These are phyloP conservation scores for Pseudogymnoascus sp. DNA, from an alignment of 2,329 filamentous ascomycete species.

Conservation along the genomic window DNA sequence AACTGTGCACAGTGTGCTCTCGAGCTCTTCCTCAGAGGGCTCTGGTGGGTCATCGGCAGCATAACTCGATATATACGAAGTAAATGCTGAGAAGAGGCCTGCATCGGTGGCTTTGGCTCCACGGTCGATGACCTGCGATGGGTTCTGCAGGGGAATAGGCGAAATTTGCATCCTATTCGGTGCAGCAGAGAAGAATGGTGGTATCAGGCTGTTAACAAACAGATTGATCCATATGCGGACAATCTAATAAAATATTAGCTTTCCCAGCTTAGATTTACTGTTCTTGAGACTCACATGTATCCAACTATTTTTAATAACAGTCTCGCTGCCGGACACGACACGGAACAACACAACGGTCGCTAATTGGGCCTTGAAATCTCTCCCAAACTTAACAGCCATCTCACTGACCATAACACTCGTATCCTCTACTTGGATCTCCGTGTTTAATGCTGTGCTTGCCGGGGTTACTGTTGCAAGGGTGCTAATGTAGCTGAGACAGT, in stretches of 20 bases:
- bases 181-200: constrained; percentile 61
- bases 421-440: constrained; percentile 85
- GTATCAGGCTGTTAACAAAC: constrained; percentile 89
- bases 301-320: constrained; percentile 68
- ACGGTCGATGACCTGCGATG: constrained; percentile 87
- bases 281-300: constrained; percentile 52
- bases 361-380: constrained; percentile 87
- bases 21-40: constrained; percentile 91
- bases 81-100: constrained; percentile 87
- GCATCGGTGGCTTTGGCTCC: constrained; percentile 68
- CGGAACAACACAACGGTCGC: constrained; percentile 94
- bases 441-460: constrained; percentile 82
- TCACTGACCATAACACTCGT: constrained; percentile 98
- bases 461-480: constrained; percentile 68
- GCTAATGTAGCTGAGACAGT: constrained; percentile 82
- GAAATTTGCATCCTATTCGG: constrained; percentile 61
- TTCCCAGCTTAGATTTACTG: constrained; percentile 11
- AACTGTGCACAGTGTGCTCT: constrained; percentile 88
- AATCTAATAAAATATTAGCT: constrained; percentile 49
- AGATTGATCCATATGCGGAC: constrained; percentile 90
- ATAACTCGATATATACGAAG: constrained; percentile 96
- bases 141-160: constrained; percentile 79
- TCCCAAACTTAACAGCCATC: constrained; percentile 87
- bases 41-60: constrained; percentile 96
- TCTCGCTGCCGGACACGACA: constrained; percentile 78